Conservation (phyloP, 768 basidiomycete species). For the Calocera viscosa region DNA sequence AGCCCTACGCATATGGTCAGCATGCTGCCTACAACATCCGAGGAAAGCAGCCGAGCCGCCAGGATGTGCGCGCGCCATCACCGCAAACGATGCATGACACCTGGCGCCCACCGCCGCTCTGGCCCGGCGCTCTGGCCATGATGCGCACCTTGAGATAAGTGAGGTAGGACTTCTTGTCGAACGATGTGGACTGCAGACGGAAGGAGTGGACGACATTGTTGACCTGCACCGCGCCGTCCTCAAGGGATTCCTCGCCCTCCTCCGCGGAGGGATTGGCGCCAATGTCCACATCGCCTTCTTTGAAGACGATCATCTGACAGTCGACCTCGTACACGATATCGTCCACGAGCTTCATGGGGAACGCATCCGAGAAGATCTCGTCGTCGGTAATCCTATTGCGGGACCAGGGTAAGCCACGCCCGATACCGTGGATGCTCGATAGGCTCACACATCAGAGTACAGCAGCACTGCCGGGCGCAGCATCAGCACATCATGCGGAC, state of each 20-base stretch:
- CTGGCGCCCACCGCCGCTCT: no score
- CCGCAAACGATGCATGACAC: not conserved
- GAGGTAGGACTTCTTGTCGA: slow-evolving; percentile 85
- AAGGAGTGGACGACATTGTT: slow-evolving; percentile 90
- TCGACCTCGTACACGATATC: slow-evolving; percentile 79
- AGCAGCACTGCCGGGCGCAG: slow-evolving; percentile 44
- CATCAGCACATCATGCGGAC: not conserved
- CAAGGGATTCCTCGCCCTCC: slow-evolving; percentile 67
- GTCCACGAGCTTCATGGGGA: slow-evolving; percentile 67
- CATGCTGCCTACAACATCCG: not conserved
- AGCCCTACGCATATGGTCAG: slow-evolving; percentile 38
- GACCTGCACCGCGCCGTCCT: slow-evolving; percentile 59
- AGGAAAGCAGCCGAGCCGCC: not conserved
- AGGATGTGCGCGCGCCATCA: not conserved
- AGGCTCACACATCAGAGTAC: slow-evolving; percentile 38
- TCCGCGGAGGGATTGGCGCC: slow-evolving; percentile 91
- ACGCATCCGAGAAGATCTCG: slow-evolving; percentile 93
- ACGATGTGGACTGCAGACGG: slow-evolving; percentile 66
- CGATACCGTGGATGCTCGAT: not conserved
- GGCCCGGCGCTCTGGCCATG: no score
- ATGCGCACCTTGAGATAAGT: slow-evolving; percentile 62
- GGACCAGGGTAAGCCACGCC: slow-evolving; percentile 6
- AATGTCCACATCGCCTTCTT: slow-evolving; percentile 77
- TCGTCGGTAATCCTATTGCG: slow-evolving; percentile 49
- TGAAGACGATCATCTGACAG: slow-evolving; percentile 55